phyloP scores from a whole-genome alignment of 2,329 filamentous ascomycete genomes.

The Claviceps paspali region DNA sequence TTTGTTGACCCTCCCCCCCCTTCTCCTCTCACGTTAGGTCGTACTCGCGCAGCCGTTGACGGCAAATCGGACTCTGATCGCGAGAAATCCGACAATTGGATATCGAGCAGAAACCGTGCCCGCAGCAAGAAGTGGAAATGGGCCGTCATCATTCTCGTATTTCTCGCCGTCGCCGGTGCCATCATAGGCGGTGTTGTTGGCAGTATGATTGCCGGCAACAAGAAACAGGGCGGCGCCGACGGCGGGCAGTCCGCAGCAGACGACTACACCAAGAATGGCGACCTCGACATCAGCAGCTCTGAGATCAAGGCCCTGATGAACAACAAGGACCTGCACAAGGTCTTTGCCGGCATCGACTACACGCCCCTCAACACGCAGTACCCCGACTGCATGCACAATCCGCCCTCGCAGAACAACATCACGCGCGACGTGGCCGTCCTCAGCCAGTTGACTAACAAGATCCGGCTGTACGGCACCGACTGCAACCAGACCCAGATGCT shows the following conservation, averaged over 20 bases:
- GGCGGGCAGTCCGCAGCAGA: conserved; percentile 34
- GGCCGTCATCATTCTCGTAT: conserved; percentile 50
- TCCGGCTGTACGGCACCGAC: conserved; percentile 87
- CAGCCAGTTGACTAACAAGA: conserved; percentile 73
- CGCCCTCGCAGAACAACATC: conserved; percentile 84
- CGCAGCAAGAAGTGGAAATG: conserved; percentile 54
- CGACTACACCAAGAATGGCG: conserved; percentile 49
- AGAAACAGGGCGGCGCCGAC: conserved; percentile 13
- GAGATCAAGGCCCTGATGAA: conserved; percentile 73
- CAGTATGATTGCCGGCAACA: conserved; percentile 47
- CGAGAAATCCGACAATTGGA: conserved; percentile 9
- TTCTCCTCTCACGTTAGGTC: neutral
- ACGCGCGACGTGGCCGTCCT: conserved; percentile 84
- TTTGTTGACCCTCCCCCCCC: neutral
- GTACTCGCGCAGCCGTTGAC: neutral
- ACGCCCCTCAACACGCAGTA: conserved; percentile 86
- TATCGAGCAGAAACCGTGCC: conserved; percentile 27
- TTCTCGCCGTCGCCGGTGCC: conserved; percentile 50
- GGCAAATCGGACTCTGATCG: conserved; percentile 5
- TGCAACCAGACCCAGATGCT: conserved; percentile 97
- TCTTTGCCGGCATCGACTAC: conserved; percentile 92
- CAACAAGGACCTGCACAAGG: conserved; percentile 72
- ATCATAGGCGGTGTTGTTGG: conserved; percentile 64
- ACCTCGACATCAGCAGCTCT: conserved; percentile 55
- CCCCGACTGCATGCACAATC: conserved; percentile 60